phyloP scores from a whole-genome alignment of 2,329 filamentous ascomycete genomes.

The Cytospora mali region DNA sequence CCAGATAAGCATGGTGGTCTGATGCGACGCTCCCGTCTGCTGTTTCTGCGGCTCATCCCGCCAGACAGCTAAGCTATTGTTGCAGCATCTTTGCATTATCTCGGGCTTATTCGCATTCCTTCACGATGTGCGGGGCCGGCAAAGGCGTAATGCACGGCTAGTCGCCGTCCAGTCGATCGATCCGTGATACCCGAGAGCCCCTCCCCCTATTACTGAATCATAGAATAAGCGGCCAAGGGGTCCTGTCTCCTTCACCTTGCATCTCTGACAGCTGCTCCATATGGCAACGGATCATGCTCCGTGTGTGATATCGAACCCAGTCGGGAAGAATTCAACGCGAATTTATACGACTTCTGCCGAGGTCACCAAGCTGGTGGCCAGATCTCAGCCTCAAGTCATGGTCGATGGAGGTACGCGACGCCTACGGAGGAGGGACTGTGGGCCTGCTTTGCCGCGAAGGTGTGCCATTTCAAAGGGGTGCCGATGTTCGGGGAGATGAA shows the following conservation, averaged over 20 bases:
- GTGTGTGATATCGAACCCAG: not conserved
- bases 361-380: not conserved
- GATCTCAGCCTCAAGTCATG: not conserved
- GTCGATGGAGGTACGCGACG: not conserved
- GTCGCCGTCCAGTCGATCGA: not conserved
- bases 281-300: no score
- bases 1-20: slow-evolving; percentile 21
- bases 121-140: not conserved
- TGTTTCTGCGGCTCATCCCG: slow-evolving; percentile 21
- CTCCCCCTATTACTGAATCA: not conserved
- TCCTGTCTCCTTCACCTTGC: no score
- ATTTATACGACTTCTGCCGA: not conserved
- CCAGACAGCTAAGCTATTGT: slow-evolving; percentile 2
- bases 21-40: slow-evolving; percentile 22
- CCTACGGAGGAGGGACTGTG: no score
- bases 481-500: no score
- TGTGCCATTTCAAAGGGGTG: not conserved
- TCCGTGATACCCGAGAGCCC: not conserved
- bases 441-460: no score
- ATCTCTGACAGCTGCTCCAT: no score
- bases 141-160: not conserved
- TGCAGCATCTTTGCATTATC: not conserved
- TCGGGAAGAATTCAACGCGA: no score
- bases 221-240: not conserved
- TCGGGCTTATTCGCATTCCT: not conserved